phyloP scores from a whole-genome alignment of 1,284 basidiomycete species.

The Schizophyllum amplum region DNA sequence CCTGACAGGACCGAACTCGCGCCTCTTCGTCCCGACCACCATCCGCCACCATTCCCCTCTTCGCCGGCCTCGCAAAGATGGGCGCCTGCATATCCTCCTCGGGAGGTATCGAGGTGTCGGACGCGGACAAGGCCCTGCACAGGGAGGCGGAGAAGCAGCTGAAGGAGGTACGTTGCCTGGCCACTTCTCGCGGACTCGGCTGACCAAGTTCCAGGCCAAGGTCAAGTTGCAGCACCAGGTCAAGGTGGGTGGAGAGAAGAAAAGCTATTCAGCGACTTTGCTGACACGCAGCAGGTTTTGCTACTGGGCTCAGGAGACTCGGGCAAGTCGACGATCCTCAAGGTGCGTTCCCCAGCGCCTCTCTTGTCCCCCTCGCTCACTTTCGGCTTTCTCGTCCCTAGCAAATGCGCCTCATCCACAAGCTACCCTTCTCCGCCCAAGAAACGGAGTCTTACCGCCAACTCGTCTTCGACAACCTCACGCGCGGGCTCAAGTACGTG shows the following conservation, averaged over 20 bases:
- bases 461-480: slow-evolving; percentile 87
- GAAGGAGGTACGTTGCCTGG: slow-evolving; percentile 35
- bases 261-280: neutral
- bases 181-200: neutral
- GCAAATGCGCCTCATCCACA: slow-evolving; percentile 89
- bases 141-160: slow-evolving; percentile 49
- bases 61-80: slow-evolving; percentile 33
- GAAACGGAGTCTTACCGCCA: slow-evolving; percentile 81
- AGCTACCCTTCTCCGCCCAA: slow-evolving; percentile 63
- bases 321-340: slow-evolving; percentile 88
- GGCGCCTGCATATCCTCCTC: slow-evolving; percentile 68
- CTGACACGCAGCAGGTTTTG: slow-evolving; percentile 47
- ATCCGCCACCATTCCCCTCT: neutral
- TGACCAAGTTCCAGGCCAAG: slow-evolving; percentile 24
- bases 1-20: neutral
- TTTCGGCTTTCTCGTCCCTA: slow-evolving; percentile 17
- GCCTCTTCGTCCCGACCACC: neutral
- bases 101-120: slow-evolving; percentile 43
- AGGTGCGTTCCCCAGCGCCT: slow-evolving; percentile 38
- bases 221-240: slow-evolving; percentile 3
- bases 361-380: neutral
- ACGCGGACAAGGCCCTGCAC: slow-evolving; percentile 56
- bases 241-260: slow-evolving; percentile 11
- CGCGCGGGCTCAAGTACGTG: slow-evolving; percentile 74
- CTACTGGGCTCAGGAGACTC: slow-evolving; percentile 90